Conservation (phyloP, 805 yeast genomes). For the Metschnikowia borealis region DNA sequence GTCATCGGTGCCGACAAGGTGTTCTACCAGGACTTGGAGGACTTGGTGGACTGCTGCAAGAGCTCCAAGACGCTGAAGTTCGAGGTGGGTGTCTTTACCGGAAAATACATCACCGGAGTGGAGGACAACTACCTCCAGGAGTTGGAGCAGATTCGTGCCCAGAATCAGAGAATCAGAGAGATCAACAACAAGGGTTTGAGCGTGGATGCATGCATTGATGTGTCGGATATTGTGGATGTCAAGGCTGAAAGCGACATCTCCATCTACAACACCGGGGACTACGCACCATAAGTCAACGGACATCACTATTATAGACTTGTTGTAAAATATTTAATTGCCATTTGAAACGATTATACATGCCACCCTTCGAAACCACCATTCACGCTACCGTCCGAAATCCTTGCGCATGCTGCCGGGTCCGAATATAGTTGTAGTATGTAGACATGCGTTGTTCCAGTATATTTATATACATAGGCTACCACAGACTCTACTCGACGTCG, state of each 20-base stretch:
- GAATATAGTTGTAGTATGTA: neutral
- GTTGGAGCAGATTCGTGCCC: constrained; percentile 78
- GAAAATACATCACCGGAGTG: constrained; percentile 89
- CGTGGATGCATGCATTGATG: constrained; percentile 40
- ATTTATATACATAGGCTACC: constrained; percentile 8
- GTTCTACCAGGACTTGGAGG: constrained; percentile 81
- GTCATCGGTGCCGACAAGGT: constrained; percentile 89
- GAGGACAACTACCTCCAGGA: constrained; percentile 79
- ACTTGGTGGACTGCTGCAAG: constrained; percentile 75
- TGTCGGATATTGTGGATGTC: constrained; percentile 52
- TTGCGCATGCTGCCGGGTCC: no score
- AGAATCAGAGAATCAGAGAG: constrained; percentile 55
- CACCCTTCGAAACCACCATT: no score
- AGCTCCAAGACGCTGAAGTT: constrained; percentile 54
- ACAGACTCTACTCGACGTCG: constrained; percentile 42
- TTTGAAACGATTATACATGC: neutral
- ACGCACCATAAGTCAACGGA: constrained; percentile 17
- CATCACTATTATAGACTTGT: neutral
- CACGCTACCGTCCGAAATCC: neutral
- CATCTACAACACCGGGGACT: constrained; percentile 56
- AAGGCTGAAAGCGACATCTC: constrained; percentile 73
- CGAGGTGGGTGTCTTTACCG: constrained; percentile 97
- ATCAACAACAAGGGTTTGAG: constrained; percentile 36
- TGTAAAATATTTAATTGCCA: constrained; percentile 2
- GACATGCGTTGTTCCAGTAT: constrained; percentile 14